Conservation (phyloP, 495 filamentous ascomycete genomes). For the Penicillium verhagenii region DNA sequence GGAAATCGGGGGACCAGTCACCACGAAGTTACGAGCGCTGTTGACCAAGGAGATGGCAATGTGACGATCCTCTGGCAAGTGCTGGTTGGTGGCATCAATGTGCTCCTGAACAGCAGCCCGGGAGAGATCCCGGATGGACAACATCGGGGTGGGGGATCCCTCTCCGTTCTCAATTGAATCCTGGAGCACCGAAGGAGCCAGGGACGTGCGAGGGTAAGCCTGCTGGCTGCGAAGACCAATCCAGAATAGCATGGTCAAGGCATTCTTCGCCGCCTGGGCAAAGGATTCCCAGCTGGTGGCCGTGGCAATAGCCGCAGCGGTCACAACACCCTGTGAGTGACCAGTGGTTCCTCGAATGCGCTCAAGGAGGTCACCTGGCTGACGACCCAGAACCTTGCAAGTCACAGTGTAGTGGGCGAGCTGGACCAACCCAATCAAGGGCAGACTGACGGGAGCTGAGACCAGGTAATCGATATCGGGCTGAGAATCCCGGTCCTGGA, state of each 20-base stretch:
- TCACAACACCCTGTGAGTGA: conserved; percentile 94
- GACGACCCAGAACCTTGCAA: conserved; percentile 81
- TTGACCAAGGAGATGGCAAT: conserved; percentile 95
- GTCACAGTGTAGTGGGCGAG: conserved; percentile 91
- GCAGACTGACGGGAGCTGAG: conserved; percentile 95
- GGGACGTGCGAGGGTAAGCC: conserved; percentile 89
- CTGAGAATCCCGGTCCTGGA: conserved; percentile 79
- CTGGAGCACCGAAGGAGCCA: conserved; percentile 88
- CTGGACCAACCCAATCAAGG: conserved; percentile 93
- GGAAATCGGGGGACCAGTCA: conserved; percentile 92
- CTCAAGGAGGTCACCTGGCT: conserved; percentile 82
- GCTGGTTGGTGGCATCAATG: conserved; percentile 92
- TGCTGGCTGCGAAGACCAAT: conserved; percentile 98
- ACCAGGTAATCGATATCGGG: conserved; percentile 95
- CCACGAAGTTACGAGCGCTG: conserved; percentile 93
- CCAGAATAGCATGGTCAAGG: conserved; percentile 97
- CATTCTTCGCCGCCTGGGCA: conserved; percentile 68
- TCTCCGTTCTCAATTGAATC: conserved; percentile 94
- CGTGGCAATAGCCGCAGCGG: conserved; percentile 87
- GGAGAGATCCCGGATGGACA: conserved; percentile 91
- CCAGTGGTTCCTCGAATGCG: conserved; percentile 85
- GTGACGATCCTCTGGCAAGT: conserved; percentile 87
- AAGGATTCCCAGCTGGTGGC: conserved; percentile 89
- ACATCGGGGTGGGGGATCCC: conserved; percentile 92
- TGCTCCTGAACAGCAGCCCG: conserved; percentile 84